Conservation (phyloP, 495 filamentous ascomycete species). For the Aspergillus mulundensis region DNA sequence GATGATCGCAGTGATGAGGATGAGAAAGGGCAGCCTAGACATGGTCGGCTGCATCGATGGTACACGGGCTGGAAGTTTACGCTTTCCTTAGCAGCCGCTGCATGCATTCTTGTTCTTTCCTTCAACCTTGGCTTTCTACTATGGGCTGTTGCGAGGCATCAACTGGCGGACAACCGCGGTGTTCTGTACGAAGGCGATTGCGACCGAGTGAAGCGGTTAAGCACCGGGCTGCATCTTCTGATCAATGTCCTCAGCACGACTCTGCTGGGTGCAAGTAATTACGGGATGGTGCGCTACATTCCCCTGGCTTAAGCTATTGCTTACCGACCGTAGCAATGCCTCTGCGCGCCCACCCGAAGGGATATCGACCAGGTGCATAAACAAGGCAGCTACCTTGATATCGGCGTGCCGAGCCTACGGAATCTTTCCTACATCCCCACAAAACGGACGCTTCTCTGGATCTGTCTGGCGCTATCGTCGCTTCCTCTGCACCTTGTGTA, state of each 20-base stretch:
- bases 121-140: conserved; percentile 5
- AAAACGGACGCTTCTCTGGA: not conserved
- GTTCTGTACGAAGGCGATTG: conserved; percentile 6
- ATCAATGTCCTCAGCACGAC: conserved; percentile 6
- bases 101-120: not conserved
- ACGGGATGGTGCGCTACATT: conserved; percentile 5
- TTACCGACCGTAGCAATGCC: too few species aligned
- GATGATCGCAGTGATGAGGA: too few species aligned
- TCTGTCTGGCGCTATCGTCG: too few species aligned
- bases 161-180: not conserved
- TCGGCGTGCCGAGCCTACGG: conserved; percentile 2
- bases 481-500: too few species aligned
- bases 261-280: conserved; percentile 5
- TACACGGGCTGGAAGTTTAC: not conserved
- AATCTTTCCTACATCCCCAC: not conserved
- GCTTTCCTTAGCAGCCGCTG: not conserved
- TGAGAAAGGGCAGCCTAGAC: too few species aligned
- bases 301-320: too few species aligned
- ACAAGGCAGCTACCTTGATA: conserved; percentile 4
- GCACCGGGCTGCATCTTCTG: conserved; percentile 4
- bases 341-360: not conserved
- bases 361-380: not conserved
- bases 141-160: not conserved
- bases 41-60: not conserved
- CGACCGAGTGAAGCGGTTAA: not conserved